Conservation (phyloP, 192 early-diverging fungal species). For the Spinellus fusiger region DNA sequence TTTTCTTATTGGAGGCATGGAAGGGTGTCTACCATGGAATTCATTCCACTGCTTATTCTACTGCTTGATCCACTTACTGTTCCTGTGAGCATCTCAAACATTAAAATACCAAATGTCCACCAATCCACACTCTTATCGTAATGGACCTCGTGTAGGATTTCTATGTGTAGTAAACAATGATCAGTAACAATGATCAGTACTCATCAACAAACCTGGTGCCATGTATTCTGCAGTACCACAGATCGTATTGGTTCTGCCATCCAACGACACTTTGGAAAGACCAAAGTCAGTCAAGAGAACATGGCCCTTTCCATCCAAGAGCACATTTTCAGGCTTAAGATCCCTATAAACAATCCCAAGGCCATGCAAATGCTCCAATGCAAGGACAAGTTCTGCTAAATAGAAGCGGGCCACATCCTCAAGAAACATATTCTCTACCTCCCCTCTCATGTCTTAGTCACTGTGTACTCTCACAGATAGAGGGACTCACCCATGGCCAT, state of each 20-base stretch:
- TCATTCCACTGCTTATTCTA: neutral
- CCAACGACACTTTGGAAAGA: conserved; percentile 74
- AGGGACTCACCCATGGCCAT: conserved; percentile 65
- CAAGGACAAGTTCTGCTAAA: conserved; percentile 79
- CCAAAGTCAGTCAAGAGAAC: conserved; percentile 93
- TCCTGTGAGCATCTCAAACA: conserved; percentile 91
- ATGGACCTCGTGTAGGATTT: conserved; percentile 54
- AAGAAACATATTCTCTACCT: conserved; percentile 53
- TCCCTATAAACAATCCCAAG: conserved; percentile 89
- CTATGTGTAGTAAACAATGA: conserved; percentile 8
- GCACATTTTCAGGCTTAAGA: conserved; percentile 69
- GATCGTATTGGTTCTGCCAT: conserved; percentile 52
- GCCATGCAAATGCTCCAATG: conserved; percentile 79
- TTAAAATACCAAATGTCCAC: conserved; percentile 86
- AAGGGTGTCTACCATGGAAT: conserved; percentile 53
- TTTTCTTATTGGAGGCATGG: conserved; percentile 70
- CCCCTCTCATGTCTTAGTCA: neutral
- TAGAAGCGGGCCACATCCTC: conserved; percentile 87
- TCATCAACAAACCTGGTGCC: conserved; percentile 47
- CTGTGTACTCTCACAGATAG: too few relatives aligned
- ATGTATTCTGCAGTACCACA: conserved; percentile 80
- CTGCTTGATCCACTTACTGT: conserved; percentile 20
- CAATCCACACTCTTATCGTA: conserved; percentile 82
- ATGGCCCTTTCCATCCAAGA: conserved; percentile 72
- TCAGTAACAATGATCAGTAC: neutral